phyloP scores from a whole-genome alignment of 2,329 filamentous ascomycete genomes.

The Aspergillus luchuensis region DNA sequence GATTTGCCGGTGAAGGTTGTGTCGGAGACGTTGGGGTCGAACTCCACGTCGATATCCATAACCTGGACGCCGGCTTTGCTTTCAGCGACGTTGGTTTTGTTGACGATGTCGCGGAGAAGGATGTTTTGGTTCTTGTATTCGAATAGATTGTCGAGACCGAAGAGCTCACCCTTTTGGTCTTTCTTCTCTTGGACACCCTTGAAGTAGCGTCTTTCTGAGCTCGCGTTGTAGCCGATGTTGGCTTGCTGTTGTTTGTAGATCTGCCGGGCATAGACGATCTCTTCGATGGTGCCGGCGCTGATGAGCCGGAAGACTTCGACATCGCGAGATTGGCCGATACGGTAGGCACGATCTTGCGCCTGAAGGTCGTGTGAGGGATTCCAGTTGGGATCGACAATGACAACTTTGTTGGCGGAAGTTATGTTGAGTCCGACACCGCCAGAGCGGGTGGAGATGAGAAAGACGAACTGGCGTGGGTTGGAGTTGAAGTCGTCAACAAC shows the following conservation, averaged over 20 bases:
- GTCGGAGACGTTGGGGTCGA: constrained; percentile 55
- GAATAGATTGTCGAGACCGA: constrained; percentile 85
- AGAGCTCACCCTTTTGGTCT: constrained; percentile 87
- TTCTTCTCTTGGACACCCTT: constrained; percentile 85
- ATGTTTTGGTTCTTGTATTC: constrained; percentile 77
- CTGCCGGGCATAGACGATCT: constrained; percentile 94
- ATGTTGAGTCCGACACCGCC: constrained; percentile 95
- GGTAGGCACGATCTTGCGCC: constrained; percentile 92
- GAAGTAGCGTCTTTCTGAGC: constrained; percentile 90
- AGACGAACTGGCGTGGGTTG: constrained; percentile 84
- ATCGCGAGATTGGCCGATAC: constrained; percentile 88
- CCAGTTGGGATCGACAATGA: constrained; percentile 97
- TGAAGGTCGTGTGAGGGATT: constrained; percentile 94
- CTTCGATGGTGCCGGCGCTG: constrained; percentile 89
- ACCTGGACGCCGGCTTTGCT: constrained; percentile 81
- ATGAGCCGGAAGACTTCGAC: constrained; percentile 95
- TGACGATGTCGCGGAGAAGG: constrained; percentile 90
- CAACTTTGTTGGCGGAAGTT: constrained; percentile 95
- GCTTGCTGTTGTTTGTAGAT: constrained; percentile 99
- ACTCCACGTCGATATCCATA: constrained; percentile 70
- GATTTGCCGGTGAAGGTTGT: constrained; percentile 18
- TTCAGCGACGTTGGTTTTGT: constrained; percentile 97
- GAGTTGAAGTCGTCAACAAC: constrained; percentile 90
- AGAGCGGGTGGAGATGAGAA: constrained; percentile 90
- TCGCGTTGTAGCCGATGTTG: constrained; percentile 94